Conservation (phyloP, 2,329 filamentous ascomycete genomes). For the Xylaria sp. region DNA sequence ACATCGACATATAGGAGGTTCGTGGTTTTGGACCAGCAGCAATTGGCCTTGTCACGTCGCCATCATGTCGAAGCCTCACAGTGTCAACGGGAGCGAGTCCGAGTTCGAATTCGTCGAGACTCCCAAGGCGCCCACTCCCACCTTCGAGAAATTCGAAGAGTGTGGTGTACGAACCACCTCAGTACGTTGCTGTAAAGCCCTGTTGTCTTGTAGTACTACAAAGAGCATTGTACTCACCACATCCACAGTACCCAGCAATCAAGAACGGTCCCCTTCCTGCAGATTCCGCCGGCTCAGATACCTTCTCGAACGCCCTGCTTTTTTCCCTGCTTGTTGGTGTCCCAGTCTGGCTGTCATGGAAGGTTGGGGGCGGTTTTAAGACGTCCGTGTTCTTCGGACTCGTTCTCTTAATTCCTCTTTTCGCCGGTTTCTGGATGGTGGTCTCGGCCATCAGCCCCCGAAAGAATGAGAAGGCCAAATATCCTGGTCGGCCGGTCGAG, state of each 20-base stretch:
- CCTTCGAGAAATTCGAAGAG: constrained; percentile 57
- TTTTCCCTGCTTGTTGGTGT: constrained; percentile 71
- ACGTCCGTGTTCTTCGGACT: constrained; percentile 86
- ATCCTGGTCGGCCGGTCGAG: constrained; percentile 85
- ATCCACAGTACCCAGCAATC: constrained; percentile 77
- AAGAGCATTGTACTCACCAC: constrained; percentile 20
- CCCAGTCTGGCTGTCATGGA: constrained; percentile 82
- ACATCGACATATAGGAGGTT: constrained; percentile 17
- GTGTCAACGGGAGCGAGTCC: constrained; percentile 55
- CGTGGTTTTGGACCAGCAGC: constrained; percentile 23
- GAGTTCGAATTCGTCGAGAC: constrained; percentile 70
- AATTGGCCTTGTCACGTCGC: constrained; percentile 35
- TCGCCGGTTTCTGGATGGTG: constrained; percentile 81
- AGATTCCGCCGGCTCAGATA: constrained; percentile 81
- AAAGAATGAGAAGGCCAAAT: constrained; percentile 89
- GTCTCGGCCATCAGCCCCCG: constrained; percentile 82
- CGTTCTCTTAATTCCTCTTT: constrained; percentile 78
- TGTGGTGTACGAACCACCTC: constrained; percentile 62
- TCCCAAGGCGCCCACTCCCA: constrained; percentile 55
- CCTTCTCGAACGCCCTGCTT: constrained; percentile 84
- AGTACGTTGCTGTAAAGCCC: constrained; percentile 45
- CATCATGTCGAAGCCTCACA: constrained; percentile 56
- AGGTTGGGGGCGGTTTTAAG: constrained; percentile 82
- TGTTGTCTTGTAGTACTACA: background rate
- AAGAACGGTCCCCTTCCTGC: constrained; percentile 94